Percentiles rank a stretch among this genome's conserved stretches.
These are phyloP conservation scores for Cyberlindnera suaveolens DNA, from an alignment of 805 yeast species.

Conservation along the genomic window DNA sequence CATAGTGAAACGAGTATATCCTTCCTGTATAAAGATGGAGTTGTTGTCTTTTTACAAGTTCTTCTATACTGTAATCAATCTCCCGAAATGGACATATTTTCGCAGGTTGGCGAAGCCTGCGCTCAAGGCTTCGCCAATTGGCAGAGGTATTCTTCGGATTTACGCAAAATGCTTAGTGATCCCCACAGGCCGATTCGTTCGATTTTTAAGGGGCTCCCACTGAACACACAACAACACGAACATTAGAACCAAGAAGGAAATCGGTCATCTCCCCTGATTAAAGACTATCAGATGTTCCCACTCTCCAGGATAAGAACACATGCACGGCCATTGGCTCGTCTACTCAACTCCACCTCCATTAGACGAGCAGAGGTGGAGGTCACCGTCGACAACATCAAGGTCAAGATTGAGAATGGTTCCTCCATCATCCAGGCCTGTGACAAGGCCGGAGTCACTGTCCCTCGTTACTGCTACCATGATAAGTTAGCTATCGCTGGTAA, in stretches of 20 bases:
- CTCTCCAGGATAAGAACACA: conserved; percentile 4
- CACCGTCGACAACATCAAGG: conserved; percentile 63
- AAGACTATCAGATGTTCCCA: conserved; percentile 10
- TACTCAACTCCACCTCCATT: conserved; percentile 29
- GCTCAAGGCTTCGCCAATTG: no score
- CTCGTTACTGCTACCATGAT: conserved; percentile 89
- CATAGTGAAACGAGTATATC: no score
- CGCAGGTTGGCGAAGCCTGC: no score
- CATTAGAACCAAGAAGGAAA: no score
- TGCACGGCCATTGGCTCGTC: conserved; percentile 9
- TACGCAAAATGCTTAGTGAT: not conserved
- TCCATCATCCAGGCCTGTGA: conserved; percentile 89
- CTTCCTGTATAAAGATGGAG: no score
- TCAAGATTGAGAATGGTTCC: conserved; percentile 77
- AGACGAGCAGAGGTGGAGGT: conserved; percentile 48
- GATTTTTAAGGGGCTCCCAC: not conserved
- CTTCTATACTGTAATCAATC: no score
- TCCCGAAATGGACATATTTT: no score
- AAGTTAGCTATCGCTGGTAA: conserved; percentile 87
- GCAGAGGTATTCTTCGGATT: no score
- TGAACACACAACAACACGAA: no score
- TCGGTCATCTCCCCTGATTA: no score
- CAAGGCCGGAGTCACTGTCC: conserved; percentile 82
- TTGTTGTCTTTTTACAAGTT: no score
- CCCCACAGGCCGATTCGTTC: not conserved